A percentile compares a stretch with the other conserved stretches of the same genome.
Evolutionary conservation across 2,329 filamentous ascomycete species (phyloP).

Genomic region (Talaromyces sp.): DNA sequence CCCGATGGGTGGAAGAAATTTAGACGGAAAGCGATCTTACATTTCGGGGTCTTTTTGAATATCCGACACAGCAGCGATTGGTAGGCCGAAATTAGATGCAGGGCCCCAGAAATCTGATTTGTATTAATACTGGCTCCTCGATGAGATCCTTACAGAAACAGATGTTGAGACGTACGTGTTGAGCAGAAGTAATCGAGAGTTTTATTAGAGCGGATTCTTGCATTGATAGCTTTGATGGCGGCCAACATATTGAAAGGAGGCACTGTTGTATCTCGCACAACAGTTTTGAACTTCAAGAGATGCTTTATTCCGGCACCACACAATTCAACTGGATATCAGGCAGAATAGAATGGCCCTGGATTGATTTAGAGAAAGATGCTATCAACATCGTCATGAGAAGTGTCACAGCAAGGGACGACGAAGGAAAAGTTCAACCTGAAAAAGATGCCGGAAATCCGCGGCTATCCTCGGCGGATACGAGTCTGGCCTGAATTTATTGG

Average conservation of each 20-base stretch:
- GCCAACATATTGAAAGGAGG: constrained; percentile 9
- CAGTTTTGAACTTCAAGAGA: not conserved
- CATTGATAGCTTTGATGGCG: constrained; percentile 17
- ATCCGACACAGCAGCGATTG: constrained; percentile 16
- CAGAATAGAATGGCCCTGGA: not conserved
- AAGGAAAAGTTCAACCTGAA: not conserved
- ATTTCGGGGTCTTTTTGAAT: constrained; percentile 19
- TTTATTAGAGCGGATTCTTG: constrained; percentile 18
- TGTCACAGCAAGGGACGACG: not conserved
- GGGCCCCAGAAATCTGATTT: constrained; percentile 18
- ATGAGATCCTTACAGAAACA: no score
- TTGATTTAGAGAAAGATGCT: not conserved
- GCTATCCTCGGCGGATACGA: not conserved
- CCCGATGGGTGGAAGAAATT: not conserved
- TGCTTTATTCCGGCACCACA: not conserved
- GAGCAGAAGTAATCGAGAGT: constrained; percentile 18
- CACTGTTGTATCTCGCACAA: not conserved
- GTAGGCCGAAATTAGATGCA: constrained; percentile 19
- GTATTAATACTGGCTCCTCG: not conserved
- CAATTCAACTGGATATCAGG: not conserved
- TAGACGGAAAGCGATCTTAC: not conserved
- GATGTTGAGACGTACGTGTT: constrained; percentile 14
- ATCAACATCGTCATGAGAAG: not conserved
- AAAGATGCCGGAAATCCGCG: not conserved
- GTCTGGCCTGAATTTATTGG: not conserved